These are phyloP conservation scores for Leucosporidium scottii DNA, from an alignment of 768 basidiomycete species.

Conservation along the genomic window DNA sequence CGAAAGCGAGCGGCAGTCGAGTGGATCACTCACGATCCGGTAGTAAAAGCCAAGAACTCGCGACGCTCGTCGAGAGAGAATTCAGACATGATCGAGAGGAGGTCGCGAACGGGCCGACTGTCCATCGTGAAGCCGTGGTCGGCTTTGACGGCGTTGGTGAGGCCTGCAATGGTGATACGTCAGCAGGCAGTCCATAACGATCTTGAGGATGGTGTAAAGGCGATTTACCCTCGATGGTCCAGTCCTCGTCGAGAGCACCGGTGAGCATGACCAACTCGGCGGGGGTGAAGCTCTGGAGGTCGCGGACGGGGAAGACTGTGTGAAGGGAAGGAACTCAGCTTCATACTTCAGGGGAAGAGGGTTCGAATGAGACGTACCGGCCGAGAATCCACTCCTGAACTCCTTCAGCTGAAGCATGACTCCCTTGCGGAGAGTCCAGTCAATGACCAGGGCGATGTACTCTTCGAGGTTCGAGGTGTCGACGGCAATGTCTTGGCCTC, in stretches of 20 bases:
- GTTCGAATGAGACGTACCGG: background rate
- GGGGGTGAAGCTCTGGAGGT: constrained; percentile 83
- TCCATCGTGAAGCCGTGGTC: constrained; percentile 98
- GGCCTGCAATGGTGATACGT: constrained; percentile 50
- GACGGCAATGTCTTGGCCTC: constrained; percentile 72
- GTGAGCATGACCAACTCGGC: constrained; percentile 85
- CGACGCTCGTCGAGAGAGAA: constrained; percentile 69
- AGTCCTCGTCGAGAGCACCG: constrained; percentile 72
- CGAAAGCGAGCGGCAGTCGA: constrained; percentile 7
- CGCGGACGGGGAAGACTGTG: constrained; percentile 82
- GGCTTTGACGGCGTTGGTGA: constrained; percentile 84
- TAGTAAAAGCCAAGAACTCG: constrained; percentile 90
- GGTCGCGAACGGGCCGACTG: constrained; percentile 78
- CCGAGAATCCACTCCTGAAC: constrained; percentile 89
- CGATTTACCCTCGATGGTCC: constrained; percentile 77
- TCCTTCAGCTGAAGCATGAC: constrained; percentile 72
- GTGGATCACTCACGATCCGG: constrained; percentile 50
- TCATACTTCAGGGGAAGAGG: background rate
- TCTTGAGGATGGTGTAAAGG: background rate
- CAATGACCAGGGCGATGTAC: constrained; percentile 77
- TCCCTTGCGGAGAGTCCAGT: constrained; percentile 78
- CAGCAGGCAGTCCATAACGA: constrained; percentile 3
- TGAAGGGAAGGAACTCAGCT: background rate
- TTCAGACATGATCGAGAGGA: constrained; percentile 76
- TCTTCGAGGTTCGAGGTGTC: constrained; percentile 79